Conservation (phyloP, 495 filamentous ascomycete species). For the Corynascus novoguineensis region DNA sequence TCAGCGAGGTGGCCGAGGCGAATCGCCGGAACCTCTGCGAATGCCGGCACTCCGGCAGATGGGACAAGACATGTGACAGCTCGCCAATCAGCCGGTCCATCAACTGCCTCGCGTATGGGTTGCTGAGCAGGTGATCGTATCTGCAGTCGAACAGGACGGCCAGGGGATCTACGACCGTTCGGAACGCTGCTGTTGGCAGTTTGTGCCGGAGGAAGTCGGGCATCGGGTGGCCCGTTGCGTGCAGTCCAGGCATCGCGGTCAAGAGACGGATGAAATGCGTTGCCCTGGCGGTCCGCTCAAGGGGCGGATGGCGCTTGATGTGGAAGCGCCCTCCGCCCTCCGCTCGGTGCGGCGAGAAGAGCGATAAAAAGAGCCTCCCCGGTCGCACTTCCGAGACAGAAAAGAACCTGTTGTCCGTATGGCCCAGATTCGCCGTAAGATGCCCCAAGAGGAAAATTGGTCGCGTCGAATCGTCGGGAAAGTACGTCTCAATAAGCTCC, state of each 20-base stretch:
- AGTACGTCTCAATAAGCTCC: slow-evolving; percentile 60
- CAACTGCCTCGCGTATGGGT: slow-evolving; percentile 54
- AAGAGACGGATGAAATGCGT: slow-evolving; percentile 30
- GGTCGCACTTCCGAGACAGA: slow-evolving; percentile 55
- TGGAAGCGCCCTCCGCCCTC: background rate
- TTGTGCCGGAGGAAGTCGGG: slow-evolving; percentile 38
- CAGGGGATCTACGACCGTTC: slow-evolving; percentile 69
- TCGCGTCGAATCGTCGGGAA: slow-evolving; percentile 55
- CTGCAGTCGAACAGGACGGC: slow-evolving; percentile 65
- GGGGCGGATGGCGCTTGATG: slow-evolving; percentile 21
- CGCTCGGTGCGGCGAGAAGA: slow-evolving; percentile 8
- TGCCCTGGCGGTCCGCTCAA: slow-evolving; percentile 21
- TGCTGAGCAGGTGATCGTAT: slow-evolving; percentile 64
- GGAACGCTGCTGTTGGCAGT: slow-evolving; percentile 69
- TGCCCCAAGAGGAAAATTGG: slow-evolving; percentile 75
- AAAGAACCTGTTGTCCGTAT: slow-evolving; percentile 46
- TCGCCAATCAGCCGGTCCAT: slow-evolving; percentile 61
- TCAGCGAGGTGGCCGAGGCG: slow-evolving; percentile 52
- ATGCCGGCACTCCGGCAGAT: slow-evolving; percentile 55
- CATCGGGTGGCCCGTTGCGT: slow-evolving; percentile 24
- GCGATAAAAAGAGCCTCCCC: slow-evolving; percentile 26
- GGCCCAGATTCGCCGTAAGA: slow-evolving; percentile 54
- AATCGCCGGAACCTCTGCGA: slow-evolving; percentile 53
- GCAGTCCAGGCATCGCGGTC: slow-evolving; percentile 26
- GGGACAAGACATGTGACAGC: slow-evolving; percentile 33